Evolutionary conservation across 306 rosid species (phyloP), one percentile per base, ranked within the genome.

Genomic region (Fragaria nilgerrensis): DNA sequence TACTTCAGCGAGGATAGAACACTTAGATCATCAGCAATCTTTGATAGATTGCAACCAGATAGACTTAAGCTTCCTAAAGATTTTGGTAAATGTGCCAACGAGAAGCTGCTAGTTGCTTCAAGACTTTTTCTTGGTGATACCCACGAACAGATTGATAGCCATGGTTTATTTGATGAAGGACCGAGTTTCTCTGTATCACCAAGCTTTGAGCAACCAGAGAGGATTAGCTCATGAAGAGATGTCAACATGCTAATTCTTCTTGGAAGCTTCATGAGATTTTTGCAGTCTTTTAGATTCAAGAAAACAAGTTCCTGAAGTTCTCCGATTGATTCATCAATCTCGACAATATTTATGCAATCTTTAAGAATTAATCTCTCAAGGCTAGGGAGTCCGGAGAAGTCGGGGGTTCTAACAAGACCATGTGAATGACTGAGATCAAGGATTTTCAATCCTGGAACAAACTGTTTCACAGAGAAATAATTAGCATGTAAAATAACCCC

Each of bases 151-250:
- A 59, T 59, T 25, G 65, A 59, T 59, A 9, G 19, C 65, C 65
- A 59, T 10, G 65, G 14, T 10, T 22, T 59, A 4, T 25, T 58
- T 9, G 34, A 65, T 17, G 36, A 66, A 3, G 36, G 23, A 36
- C 47, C 25, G 23, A 66, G 25, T 37, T 66, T 32, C n/a, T 32
- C 7, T 0, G 13, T 34, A 32, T 39, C 63, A 22, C 13, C 43
- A 14, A 64, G 71, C 29, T 56, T 75, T 44, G 70, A 61, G 78
- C 78, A 75, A 20, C 78, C 70, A 4, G 69, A 58, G 29, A 75
- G 29, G 27, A 22, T 75, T 6, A 55, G 67, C 49, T 58, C 29
- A 7, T 61, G 70, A 19, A 75, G 78, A 45, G 78, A 75, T 62
- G 49, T 27, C 41, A 75, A 19, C 17, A 43, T 75, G 52, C 20